phyloP scores from a whole-genome alignment of 768 basidiomycete genomes.

The Podaxis sp. region DNA sequence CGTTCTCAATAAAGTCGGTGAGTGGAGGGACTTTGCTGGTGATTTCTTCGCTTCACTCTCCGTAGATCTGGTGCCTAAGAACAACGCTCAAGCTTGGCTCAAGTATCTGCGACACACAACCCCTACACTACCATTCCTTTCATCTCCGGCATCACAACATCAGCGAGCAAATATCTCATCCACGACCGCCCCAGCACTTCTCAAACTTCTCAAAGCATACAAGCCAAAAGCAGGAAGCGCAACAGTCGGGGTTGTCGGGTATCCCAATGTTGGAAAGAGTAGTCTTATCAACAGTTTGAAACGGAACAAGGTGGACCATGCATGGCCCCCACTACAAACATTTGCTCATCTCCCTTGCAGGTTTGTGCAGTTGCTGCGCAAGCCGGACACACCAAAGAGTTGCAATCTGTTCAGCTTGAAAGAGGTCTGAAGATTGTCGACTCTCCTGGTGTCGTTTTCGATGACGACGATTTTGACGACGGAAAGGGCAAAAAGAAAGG shows the following conservation, averaged over 20 bases:
- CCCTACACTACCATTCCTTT: slow-evolving; percentile 90
- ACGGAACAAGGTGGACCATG: slow-evolving; percentile 59
- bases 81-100: slow-evolving; percentile 88
- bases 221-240: slow-evolving; percentile 67
- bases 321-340: neutral
- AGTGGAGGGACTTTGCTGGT: slow-evolving; percentile 20
- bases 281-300: slow-evolving; percentile 92
- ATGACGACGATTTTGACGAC: slow-evolving; percentile 58
- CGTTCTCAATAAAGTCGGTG: slow-evolving; percentile 96
- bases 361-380: slow-evolving; percentile 94
- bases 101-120: slow-evolving; percentile 88
- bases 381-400: slow-evolving; percentile 88
- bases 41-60: neutral
- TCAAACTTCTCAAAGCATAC: slow-evolving; percentile 82
- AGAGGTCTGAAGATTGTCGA: slow-evolving; percentile 90
- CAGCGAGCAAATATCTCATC: slow-evolving; percentile 82
- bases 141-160: slow-evolving; percentile 66
- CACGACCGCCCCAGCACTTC: slow-evolving; percentile 67
- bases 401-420: slow-evolving; percentile 90
- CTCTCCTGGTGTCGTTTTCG: slow-evolving; percentile 97
- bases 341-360: slow-evolving; percentile 27
- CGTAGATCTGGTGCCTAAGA: slow-evolving; percentile 82
- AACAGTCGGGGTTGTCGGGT: slow-evolving; percentile 90
- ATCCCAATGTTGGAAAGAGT: slow-evolving; percentile 97
- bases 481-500: slow-evolving; percentile 45